Base-by-base conservation (phyloP, 768 basidiomycete genomes). In the Pleurotus citrinopileatus region DNA sequence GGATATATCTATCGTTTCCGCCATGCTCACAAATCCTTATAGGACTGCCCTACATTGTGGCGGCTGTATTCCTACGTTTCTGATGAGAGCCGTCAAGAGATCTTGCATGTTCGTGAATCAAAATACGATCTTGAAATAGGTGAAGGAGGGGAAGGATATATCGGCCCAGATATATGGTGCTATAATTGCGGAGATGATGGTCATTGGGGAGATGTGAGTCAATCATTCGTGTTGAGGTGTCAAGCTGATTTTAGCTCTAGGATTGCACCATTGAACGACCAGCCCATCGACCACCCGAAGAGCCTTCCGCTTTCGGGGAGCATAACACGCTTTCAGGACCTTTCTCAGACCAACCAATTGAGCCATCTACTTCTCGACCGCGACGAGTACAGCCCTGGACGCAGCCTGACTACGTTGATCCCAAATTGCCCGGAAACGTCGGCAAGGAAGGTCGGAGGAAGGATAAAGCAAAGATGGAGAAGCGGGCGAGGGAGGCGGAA, bases 1-100 rank as follows among this genome's bases (percentile, higher is more conserved):
- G 15, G 9, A 26, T 26, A 22, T 37, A 20, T 22, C n/a, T 3
- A 27, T 20, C 32, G 32, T 34, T 9, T 9, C 15, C n/a, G 15
- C 12, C 4, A 45, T 27, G 9, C 43, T 50, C 19, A 46, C 50
- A 15, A 15, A 27, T 9, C 29, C 55, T 10, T 42, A 25, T 56
- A 93, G 90, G 89, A 91, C 78, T 93, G 91, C 59, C 89, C 89
- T 5, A 87, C 86, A 2, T 72, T 86, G 56, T 93, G 91, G 91
- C 78, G 91, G 36, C 70, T 90, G 59, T 93, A 93, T 59, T 79
- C 84, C 34, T 92, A 92, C 58, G 73, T 87, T 25, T 70, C 75
- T 2, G 80, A 81, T 13, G 74, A 76, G 9, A 83, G 81, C 40
- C 80, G 80, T 26, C 62, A 66, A 9, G 56, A 61, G 4, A 78